Conservation (phyloP, 352 stramenopile species). For the Phytophthora fragariae region DNA sequence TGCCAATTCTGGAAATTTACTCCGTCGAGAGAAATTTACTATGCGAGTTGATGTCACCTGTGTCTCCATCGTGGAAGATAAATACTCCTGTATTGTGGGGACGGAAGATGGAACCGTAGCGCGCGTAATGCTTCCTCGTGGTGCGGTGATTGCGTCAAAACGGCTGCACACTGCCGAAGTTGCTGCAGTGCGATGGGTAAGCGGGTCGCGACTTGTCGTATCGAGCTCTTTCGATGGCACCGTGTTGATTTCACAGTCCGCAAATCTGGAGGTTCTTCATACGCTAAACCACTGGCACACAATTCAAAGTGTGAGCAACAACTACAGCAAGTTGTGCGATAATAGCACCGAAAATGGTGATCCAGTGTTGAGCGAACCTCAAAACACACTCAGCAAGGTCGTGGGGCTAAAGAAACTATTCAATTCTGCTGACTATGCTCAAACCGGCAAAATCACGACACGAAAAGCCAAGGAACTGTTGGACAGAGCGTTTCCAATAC, state of each 20-base stretch:
- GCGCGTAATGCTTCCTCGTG: constrained; percentile 47
- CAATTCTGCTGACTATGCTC: constrained; percentile 19
- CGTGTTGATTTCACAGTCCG: constrained; percentile 42
- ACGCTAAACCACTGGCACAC: constrained; percentile 56
- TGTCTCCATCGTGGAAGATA: constrained; percentile 42
- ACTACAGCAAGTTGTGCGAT: not conserved
- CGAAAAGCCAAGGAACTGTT: constrained; percentile 13
- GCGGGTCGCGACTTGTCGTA: constrained; percentile 27
- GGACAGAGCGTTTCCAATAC: constrained; percentile 14
- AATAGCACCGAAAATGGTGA: not conserved
- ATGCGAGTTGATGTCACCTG: constrained; percentile 44
- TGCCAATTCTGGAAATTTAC: constrained; percentile 27
- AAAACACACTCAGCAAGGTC: not conserved
- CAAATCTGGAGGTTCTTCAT: constrained; percentile 45
- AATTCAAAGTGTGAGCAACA: constrained; percentile 30
- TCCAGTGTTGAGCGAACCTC: not conserved
- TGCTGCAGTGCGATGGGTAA: constrained; percentile 32
- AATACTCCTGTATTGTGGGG: constrained; percentile 55
- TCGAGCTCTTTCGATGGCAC: constrained; percentile 44
- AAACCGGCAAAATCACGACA: constrained; percentile 34
- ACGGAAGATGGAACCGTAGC: constrained; percentile 49
- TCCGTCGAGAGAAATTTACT: constrained; percentile 26
- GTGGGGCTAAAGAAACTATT: constrained; percentile 17
- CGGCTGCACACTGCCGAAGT: constrained; percentile 37
- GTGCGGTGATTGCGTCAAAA: constrained; percentile 40